Conservation (phyloP, 1,284 basidiomycete genomes). For the Singerocomus inundabilis region DNA sequence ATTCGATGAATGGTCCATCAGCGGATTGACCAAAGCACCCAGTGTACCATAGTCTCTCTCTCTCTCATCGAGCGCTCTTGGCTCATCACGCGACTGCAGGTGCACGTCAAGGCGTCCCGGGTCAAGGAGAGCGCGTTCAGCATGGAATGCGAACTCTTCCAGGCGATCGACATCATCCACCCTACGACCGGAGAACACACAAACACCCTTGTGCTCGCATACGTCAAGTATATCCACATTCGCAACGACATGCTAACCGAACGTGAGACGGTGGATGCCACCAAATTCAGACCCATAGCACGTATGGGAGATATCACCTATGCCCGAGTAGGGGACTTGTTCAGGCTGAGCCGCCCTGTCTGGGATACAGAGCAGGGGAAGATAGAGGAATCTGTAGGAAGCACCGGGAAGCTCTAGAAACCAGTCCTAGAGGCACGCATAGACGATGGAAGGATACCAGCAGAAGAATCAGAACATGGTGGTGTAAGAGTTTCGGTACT, state of each 20-base stretch:
- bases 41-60: conserved; percentile 38
- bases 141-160: conserved; percentile 66
- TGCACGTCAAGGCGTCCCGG: conserved; percentile 57
- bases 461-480: background rate
- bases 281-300: conserved; percentile 51
- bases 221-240: conserved; percentile 63
- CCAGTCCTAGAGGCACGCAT: background rate
- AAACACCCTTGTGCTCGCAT: conserved; percentile 54
- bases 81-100: conserved; percentile 28
- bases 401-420: conserved; percentile 4
- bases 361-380: conserved; percentile 51
- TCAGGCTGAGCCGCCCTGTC: conserved; percentile 43
- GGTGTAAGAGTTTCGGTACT: too few relatives aligned
- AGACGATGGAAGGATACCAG: background rate
- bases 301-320: conserved; percentile 60
- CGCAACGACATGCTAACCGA: conserved; percentile 46
- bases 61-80: background rate
- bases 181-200: conserved; percentile 35
- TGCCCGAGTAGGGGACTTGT: conserved; percentile 44
- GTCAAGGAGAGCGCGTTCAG: conserved; percentile 71
- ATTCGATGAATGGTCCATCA: conserved; percentile 64
- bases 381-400: conserved; percentile 5
- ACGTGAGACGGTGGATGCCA: conserved; percentile 46
- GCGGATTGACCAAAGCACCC: conserved; percentile 59
- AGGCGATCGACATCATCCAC: conserved; percentile 46